Conservation (phyloP, 2,329 filamentous ascomycete species). For the Berkeleyomyces rouxiae region DNA sequence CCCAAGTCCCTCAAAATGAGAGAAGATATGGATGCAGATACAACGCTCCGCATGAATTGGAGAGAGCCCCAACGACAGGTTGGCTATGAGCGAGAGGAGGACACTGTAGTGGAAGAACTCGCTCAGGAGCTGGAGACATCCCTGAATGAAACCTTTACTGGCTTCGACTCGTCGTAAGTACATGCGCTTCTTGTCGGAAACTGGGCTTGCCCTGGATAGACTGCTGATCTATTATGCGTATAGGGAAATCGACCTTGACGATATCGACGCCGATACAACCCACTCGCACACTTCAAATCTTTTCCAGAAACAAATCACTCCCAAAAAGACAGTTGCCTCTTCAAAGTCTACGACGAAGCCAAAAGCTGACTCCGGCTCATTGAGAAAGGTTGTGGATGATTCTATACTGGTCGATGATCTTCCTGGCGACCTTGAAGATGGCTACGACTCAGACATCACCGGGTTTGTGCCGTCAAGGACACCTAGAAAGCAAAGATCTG, state of each 20-base stretch:
- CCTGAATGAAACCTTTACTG: neutral
- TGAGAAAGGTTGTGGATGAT: conserved; percentile 36
- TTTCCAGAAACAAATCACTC: too few relatives aligned
- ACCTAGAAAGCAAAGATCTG: conserved; percentile 11
- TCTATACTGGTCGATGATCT: conserved; percentile 43
- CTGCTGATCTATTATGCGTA: too few relatives aligned
- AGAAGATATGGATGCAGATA: conserved; percentile 10
- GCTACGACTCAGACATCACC: conserved; percentile 32
- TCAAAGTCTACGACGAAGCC: too few relatives aligned
- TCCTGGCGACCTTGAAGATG: conserved; percentile 47
- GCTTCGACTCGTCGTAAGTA: neutral
- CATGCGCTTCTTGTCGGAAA: conserved; percentile 22
- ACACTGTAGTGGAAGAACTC: neutral
- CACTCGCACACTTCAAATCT: too few relatives aligned
- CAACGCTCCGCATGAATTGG: conserved; percentile 11
- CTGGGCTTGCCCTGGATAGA: too few relatives aligned
- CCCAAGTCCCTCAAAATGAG: conserved; percentile 9
- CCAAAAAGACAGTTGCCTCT: too few relatives aligned
- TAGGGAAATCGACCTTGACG: too few relatives aligned
- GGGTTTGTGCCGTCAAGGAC: neutral
- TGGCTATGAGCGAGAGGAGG: neutral
- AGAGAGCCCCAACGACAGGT: conserved; percentile 1
- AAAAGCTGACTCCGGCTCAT: conserved; percentile 27
- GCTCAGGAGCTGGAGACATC: neutral
- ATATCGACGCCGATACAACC: too few relatives aligned